Percentiles rank a stretch among this genome's conserved stretches.
phyloP scores from a whole-genome alignment of 2,329 filamentous ascomycete species.

The Ophiobolus disseminans region DNA sequence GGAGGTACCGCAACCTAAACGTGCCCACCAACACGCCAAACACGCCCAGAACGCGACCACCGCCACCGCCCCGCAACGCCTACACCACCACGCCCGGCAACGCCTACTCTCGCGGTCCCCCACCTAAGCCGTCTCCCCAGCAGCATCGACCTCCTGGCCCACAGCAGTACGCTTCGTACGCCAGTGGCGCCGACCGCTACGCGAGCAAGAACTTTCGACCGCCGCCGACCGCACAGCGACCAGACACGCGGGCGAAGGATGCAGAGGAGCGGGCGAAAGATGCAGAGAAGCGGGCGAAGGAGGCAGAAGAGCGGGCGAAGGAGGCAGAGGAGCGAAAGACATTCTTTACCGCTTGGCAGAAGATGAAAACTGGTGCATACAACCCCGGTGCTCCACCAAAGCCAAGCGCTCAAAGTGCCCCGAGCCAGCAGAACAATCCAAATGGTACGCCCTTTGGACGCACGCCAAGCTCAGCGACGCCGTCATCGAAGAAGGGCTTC shows the following conservation, averaged over 20 bases:
- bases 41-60: constrained; percentile 48
- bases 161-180: constrained; percentile 38
- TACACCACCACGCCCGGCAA: constrained; percentile 48
- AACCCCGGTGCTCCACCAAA: constrained; percentile 18
- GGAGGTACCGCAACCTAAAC: constrained; percentile 49
- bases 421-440: constrained; percentile 33
- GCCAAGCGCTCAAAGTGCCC: constrained; percentile 10
- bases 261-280: constrained; percentile 52
- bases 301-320: constrained; percentile 51
- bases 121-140: constrained; percentile 34
- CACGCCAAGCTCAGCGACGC: constrained; percentile 51
- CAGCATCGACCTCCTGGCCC: constrained; percentile 34
- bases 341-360: constrained; percentile 58
- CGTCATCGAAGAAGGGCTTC: constrained; percentile 63
- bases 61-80: constrained; percentile 54
- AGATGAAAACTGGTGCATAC: constrained; percentile 51
- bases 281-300: too few relatives aligned
- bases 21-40: constrained; percentile 50
- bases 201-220: constrained; percentile 50
- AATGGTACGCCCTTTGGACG: constrained; percentile 49
- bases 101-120: constrained; percentile 42
- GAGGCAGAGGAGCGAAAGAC: constrained; percentile 52
- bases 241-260: constrained; percentile 42
- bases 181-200: constrained; percentile 55
- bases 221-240: constrained; percentile 44